A percentile compares a stretch with the other conserved stretches of the same genome.
Conservation (phyloP, 2,329 filamentous ascomycete species). For the Grosmannia penicillata region DNA sequence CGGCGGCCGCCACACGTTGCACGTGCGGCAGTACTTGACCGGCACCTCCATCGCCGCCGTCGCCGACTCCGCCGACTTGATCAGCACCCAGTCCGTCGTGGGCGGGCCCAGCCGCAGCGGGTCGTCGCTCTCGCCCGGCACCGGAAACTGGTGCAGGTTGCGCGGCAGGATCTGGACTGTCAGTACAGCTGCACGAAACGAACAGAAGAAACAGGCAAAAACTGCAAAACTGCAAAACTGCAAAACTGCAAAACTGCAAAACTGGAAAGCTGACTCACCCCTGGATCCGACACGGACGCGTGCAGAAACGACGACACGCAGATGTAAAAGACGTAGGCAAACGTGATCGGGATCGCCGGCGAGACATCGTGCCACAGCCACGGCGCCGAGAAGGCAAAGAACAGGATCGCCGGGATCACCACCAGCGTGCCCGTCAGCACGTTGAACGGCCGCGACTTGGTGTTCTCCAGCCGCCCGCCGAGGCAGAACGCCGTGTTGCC, state of each 20-base stretch:
- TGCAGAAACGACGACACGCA: conserved; percentile 90
- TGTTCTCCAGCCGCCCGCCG: conserved; percentile 77
- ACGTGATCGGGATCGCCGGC: conserved; percentile 75
- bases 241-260: too few relatives aligned
- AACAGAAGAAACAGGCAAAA: conserved; percentile 12
- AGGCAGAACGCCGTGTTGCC: conserved; percentile 87
- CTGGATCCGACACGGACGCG: conserved; percentile 82
- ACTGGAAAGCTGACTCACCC: too few relatives aligned
- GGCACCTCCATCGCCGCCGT: conserved; percentile 94
- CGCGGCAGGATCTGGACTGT: conserved; percentile 65
- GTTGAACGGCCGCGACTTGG: conserved; percentile 76
- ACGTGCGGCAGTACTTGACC: conserved; percentile 95
- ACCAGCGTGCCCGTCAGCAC: conserved; percentile 70
- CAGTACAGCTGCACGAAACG: neutral
- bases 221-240: too few relatives aligned
- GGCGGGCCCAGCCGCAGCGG: conserved; percentile 68
- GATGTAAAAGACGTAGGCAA: conserved; percentile 82
- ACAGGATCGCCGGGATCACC: conserved; percentile 64
- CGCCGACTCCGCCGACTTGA: conserved; percentile 60
- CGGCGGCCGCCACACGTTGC: conserved; percentile 92
- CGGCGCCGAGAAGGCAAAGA: conserved; percentile 71
- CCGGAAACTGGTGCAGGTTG: conserved; percentile 82
- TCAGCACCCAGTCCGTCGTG: conserved; percentile 86
- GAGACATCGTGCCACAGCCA: conserved; percentile 80
- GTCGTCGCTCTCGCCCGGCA: conserved; percentile 59